Conservation (phyloP, 2,329 filamentous ascomycete species). For the Periconia sp. region DNA sequence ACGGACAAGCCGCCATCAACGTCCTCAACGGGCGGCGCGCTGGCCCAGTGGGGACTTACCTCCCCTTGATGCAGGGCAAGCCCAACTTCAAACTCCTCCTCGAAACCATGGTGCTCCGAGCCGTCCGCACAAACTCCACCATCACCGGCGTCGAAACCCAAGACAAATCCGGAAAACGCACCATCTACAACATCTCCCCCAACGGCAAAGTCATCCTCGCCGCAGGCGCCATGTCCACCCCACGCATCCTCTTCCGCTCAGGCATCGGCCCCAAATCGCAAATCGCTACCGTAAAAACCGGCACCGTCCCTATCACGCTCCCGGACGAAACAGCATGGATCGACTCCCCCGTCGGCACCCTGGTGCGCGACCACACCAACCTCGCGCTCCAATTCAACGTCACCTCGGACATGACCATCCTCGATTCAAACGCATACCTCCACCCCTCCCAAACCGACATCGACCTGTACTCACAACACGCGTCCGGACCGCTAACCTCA, state of each 20-base stretch:
- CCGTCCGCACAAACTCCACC: conserved; percentile 13
- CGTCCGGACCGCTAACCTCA: conserved; percentile 45
- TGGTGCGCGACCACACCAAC: conserved; percentile 30
- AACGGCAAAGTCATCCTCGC: conserved; percentile 28
- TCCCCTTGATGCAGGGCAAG: conserved; percentile 14
- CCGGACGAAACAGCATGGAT: conserved; percentile 21
- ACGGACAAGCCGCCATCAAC: conserved; percentile 14
- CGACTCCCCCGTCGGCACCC: conserved; percentile 24
- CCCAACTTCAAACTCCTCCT: conserved; percentile 26
- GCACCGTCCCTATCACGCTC: conserved; percentile 13
- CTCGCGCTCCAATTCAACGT: conserved; percentile 15
- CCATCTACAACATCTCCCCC: conserved; percentile 18
- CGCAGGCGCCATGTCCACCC: conserved; percentile 24
- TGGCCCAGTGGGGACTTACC: conserved; percentile 22
- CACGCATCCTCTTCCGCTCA: conserved; percentile 26
- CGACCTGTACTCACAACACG: conserved; percentile 15
- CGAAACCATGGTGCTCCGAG: conserved; percentile 22
- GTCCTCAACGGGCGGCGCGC: conserved; percentile 16
- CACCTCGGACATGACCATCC: conserved; percentile 10
- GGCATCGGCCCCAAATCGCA: conserved; percentile 29
- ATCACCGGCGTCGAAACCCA: conserved; percentile 24
- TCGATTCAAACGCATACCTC: conserved; percentile 11
- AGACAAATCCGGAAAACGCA: conserved; percentile 8
- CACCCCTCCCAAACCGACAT: conserved; percentile 15
- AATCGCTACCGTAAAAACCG: conserved; percentile 20